These are phyloP conservation scores for Pseudonitzschia delicatissima DNA, from an alignment of 108 stramenopile genomes.

Conservation along the genomic window DNA sequence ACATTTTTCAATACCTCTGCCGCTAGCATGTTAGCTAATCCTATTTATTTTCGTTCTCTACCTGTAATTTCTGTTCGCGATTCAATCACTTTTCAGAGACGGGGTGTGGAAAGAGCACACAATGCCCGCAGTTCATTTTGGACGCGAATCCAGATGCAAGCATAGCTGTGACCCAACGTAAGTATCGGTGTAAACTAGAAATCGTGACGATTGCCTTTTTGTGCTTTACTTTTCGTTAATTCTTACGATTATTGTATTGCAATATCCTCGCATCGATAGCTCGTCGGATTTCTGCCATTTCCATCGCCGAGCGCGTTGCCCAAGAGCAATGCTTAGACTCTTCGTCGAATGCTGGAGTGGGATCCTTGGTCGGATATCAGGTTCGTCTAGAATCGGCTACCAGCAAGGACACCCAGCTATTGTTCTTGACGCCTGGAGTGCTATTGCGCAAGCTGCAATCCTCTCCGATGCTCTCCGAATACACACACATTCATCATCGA, in stretches of 20 bases:
- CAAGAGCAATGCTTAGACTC: constrained; percentile 57
- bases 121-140: constrained; percentile 83
- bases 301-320: constrained; percentile 79
- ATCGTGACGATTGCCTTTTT: neutral
- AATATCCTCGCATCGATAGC: constrained; percentile 25
- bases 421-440: constrained; percentile 90
- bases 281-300: constrained; percentile 78
- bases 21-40: neutral
- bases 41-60: neutral
- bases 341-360: constrained; percentile 19
- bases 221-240: neutral
- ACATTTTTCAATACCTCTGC: neutral
- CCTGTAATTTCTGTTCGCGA: neutral
- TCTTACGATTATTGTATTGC: neutral
- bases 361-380: constrained; percentile 66
- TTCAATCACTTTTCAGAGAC: constrained; percentile 14
- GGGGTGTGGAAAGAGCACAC: constrained; percentile 76
- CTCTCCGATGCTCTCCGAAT: constrained; percentile 46
- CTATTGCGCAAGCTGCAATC: constrained; percentile 77
- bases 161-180: constrained; percentile 78
- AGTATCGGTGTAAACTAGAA: too few relatives aligned
- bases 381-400: constrained; percentile 73
- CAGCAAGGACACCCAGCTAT: constrained; percentile 65
- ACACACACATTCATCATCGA: constrained; percentile 90
- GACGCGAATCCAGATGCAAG: constrained; percentile 58